Conservation (phyloP, 208 protist species). For the Crithidia acanthocephali region DNA sequence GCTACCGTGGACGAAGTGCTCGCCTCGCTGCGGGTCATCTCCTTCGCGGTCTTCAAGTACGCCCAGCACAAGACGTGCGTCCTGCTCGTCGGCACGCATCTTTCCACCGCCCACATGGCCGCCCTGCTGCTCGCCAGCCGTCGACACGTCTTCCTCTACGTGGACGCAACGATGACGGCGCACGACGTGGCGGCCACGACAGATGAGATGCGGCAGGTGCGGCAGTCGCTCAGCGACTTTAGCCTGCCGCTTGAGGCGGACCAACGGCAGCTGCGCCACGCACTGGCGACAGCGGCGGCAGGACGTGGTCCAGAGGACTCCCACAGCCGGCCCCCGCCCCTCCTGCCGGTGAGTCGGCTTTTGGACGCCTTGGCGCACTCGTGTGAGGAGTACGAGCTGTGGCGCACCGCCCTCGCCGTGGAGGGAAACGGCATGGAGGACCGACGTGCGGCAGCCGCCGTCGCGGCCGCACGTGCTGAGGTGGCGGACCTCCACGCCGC, state of each 20-base stretch:
- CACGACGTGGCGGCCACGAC: slow-evolving; percentile 30
- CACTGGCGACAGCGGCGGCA: not conserved
- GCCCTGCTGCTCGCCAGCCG: slow-evolving; percentile 35
- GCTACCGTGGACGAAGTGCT: slow-evolving; percentile 36
- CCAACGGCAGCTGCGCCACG: slow-evolving; percentile 1
- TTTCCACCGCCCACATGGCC: slow-evolving; percentile 48
- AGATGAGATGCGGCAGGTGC: slow-evolving; percentile 38
- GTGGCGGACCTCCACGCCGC: not conserved
- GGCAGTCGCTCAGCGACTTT: slow-evolving; percentile 29
- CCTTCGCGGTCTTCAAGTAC: slow-evolving; percentile 45
- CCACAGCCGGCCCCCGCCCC: no score
- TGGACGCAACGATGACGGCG: slow-evolving; percentile 36
- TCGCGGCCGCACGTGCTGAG: not conserved
- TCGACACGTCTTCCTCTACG: slow-evolving; percentile 45
- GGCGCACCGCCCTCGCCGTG: slow-evolving; percentile 17
- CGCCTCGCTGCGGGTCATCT: slow-evolving; percentile 32
- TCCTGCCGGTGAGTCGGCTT: slow-evolving; percentile 20
- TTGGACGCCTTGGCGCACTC: slow-evolving; percentile 42
- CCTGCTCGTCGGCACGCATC: slow-evolving; percentile 32
- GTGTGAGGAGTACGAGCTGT: slow-evolving; percentile 31
- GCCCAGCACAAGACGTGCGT: slow-evolving; percentile 23
- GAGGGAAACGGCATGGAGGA: not conserved
- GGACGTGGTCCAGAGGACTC: no score
- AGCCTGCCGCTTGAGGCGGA: slow-evolving; percentile 4
- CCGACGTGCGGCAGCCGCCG: not conserved